Evolutionary conservation across 2,329 filamentous ascomycete species (phyloP), one percentile per base, ranked within the genome.

Genomic region (Alternaria ethzedia): DNA sequence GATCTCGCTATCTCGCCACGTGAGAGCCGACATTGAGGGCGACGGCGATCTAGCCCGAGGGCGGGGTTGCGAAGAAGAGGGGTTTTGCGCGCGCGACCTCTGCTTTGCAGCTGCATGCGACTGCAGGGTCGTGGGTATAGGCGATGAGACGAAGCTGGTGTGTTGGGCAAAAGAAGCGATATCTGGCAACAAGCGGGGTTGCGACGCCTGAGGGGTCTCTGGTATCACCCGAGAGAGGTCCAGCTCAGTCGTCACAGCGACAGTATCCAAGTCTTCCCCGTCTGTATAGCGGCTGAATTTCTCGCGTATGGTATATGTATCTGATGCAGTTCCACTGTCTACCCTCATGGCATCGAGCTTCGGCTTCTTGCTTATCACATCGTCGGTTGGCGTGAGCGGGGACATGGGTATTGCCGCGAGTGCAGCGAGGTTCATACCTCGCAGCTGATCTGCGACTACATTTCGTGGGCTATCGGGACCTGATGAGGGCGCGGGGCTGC

Each of bases 1-100:
- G 70, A 90, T 89, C 72, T 90, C 88, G 41, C 82, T 82, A 66
- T 88, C 86, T 70, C 85, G 85, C 88, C 88, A 90, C 61, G 82
- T 83, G 64, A 84, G 76, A 36, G 75, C 70, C 9, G 78, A 70
- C 52, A 68, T 72, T 26, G 78, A 71, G 49, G 78, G 78, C 21
- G 77, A 76, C 6, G 71, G 70, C 41, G 76, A 77, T 66, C 65
- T 73, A 8, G 70, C 74, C 26, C 64, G 67, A 36, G 65, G 68
- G 49, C 60, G 67, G 59, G 71, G 64, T 49, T 72, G 61, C 25
- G 70, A 65, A 23, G 69, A 61, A 28, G 63, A 61, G 6, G 30
- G 59, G 36, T 58, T 60, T 28, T 61, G 59, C 13, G 59, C 54
- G 21, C 44, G 43, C 17, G 61, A 47, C 30, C 36, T 61, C 10